A percentile compares a stretch with the other conserved stretches of the same genome.
Evolutionary conservation across 805 yeast species (phyloP).

Genomic region (Candida boidinii): DNA sequence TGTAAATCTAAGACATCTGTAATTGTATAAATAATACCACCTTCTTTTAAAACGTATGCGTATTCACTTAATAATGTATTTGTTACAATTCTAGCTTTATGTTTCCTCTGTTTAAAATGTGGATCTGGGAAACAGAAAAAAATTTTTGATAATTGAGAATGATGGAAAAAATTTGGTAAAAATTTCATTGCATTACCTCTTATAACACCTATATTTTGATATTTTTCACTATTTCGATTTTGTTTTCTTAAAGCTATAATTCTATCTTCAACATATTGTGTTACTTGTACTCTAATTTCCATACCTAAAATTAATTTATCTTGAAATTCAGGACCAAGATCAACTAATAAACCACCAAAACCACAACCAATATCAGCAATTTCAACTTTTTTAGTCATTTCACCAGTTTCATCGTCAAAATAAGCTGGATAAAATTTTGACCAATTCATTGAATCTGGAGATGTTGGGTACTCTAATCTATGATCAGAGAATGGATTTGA

Average conservation of each 20-base stretch:
- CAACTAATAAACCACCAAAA: slow-evolving; percentile 83
- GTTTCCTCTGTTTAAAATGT: slow-evolving; percentile 94
- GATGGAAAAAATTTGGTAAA: slow-evolving; percentile 83
- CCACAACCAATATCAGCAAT: slow-evolving; percentile 98
- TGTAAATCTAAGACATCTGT: slow-evolving; percentile 94
- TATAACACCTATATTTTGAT: slow-evolving; percentile 80
- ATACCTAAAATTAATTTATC: slow-evolving; percentile 76
- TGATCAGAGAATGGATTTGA: slow-evolving; percentile 97
- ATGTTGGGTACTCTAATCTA: slow-evolving; percentile 74
- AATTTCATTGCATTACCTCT: slow-evolving; percentile 98
- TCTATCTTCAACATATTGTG: slow-evolving; percentile 93
- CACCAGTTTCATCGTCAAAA: slow-evolving; percentile 30
- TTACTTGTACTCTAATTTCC: slow-evolving; percentile 97
- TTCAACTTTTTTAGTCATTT: slow-evolving; percentile 51
- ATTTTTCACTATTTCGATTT: slow-evolving; percentile 25
- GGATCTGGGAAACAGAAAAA: slow-evolving; percentile 99
- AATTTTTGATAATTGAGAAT: slow-evolving; percentile 79
- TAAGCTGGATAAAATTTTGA: slow-evolving; percentile 58
- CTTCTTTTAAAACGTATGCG: slow-evolving; percentile 80
- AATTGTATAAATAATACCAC: slow-evolving; percentile 87
- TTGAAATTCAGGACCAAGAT: slow-evolving; percentile 71
- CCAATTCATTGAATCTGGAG: slow-evolving; percentile 90
- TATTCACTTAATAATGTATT: slow-evolving; percentile 84
- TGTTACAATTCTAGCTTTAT: slow-evolving; percentile 93
- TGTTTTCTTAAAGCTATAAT: slow-evolving; percentile 79